Percentiles rank a stretch among this genome's conserved stretches.
These are phyloP conservation scores for Phytophthora ohioensis DNA, from an alignment of 352 stramenopile species.

Conservation along the genomic window DNA sequence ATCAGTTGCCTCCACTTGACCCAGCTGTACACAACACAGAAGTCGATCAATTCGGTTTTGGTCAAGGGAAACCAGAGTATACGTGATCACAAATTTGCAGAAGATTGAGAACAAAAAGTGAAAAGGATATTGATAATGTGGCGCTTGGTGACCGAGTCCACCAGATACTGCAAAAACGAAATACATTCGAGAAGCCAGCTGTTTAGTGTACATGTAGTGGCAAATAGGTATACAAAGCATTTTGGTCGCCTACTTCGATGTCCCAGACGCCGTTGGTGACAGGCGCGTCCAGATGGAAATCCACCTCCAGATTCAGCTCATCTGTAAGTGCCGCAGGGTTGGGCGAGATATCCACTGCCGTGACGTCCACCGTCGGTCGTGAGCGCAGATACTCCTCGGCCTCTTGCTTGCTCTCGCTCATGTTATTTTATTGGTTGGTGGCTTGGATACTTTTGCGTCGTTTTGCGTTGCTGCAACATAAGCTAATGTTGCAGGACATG, in stretches of 20 bases:
- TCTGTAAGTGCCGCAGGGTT: conserved; percentile 81
- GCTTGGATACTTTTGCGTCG: conserved; percentile 15
- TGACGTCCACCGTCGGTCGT: conserved; percentile 68
- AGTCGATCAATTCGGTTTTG: conserved; percentile 16
- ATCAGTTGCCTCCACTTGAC: conserved; percentile 66
- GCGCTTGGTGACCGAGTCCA: conserved; percentile 85
- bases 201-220: background rate
- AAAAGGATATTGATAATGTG: conserved; percentile 91
- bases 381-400: conserved; percentile 57
- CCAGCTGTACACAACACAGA: conserved; percentile 63
- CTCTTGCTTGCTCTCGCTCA: conserved; percentile 78
- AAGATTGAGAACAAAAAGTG: conserved; percentile 6
- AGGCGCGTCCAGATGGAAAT: conserved; percentile 75
- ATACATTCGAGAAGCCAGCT: conserved; percentile 1
- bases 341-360: conserved; percentile 82
- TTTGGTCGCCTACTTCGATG: conserved; percentile 60
- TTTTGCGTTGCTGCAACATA: background rate
- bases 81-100: background rate
- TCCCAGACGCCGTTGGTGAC: conserved; percentile 78
- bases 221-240: background rate
- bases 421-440: conserved; percentile 32
- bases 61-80: conserved; percentile 44
- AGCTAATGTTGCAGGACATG: too few relatives aligned
- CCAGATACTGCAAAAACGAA: conserved; percentile 66
- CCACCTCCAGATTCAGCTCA: conserved; percentile 83